Base-by-base conservation (phyloP, 2,329 filamentous ascomycete species). In the Madurella fahalii region DNA sequence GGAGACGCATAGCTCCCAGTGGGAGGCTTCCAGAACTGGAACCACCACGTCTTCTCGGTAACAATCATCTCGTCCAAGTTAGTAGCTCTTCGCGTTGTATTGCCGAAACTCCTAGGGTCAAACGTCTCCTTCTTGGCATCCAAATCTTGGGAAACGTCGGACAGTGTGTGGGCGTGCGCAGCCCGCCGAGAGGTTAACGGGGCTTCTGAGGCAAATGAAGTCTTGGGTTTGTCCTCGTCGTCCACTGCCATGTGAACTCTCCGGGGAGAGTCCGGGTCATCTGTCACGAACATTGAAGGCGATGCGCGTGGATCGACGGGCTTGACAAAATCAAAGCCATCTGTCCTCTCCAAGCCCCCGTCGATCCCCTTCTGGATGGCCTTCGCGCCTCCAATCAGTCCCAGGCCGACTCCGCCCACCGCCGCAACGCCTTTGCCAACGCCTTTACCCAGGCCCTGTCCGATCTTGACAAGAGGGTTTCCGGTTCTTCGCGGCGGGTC, bases 11-110 rank as follows among this genome's bases (percentile, higher is more conserved):
- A 86, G 2, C 79, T 80, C 20, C 83, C 83, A 1, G 77, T 69
- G 0, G 83, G 83, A 0, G 81, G 78, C 61, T 83, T 82, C 83
- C 83, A 86, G 56, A 86, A 86, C 57, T 86, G 71, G 72, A 80
- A 86, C 74, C 82, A 86, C 40, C 69, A 72, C 0, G 72, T 68
- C 25, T 74, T 70, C 9, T 77, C 73, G 5, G 70, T 71, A 49
- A 71, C 65, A 50, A 77, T 75, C 68, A 81, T 77, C 11, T 79
- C 75, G 2, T 80, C 74, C 40, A 77, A 63, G 47, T 81, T 74
- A 2, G 69, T 71, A 7, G 76, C 63, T 56, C 76, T 78, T 44
- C 81, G 77, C 4, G 79, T 78, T 0, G 79, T 82, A 61, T 83
- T 84, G 13, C 73, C 74, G 34, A 70, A 64, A 56, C 58, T 51